Conservation (phyloP, 2,329 filamentous ascomycete species). For the Colletotrichum sp. region DNA sequence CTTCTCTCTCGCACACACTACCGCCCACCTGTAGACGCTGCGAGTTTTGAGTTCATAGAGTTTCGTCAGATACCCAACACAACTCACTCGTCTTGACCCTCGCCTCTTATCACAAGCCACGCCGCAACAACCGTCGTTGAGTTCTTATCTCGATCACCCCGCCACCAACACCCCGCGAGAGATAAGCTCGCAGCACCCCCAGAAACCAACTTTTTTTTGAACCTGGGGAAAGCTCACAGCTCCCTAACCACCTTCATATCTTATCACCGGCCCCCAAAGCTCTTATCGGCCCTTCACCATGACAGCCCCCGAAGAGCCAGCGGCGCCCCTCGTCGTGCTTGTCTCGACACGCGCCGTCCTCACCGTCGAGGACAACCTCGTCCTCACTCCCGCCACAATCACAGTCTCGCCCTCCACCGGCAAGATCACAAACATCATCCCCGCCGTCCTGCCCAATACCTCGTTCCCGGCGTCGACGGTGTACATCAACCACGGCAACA, state of each 20-base stretch:
- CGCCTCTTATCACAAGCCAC: not conserved
- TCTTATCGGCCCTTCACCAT: slow-evolving; percentile 28
- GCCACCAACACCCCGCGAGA: slow-evolving; percentile 1
- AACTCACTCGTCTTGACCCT: not conserved
- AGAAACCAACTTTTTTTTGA: not conserved
- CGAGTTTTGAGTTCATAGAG: not conserved
- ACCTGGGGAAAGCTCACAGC: not conserved
- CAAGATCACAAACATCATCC: slow-evolving; percentile 80
- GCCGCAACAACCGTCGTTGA: not conserved
- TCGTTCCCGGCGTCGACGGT: slow-evolving; percentile 74
- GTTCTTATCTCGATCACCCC: not conserved
- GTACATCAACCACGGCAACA: slow-evolving; percentile 86
- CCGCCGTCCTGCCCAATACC: slow-evolving; percentile 74
- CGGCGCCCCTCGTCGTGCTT: slow-evolving; percentile 69
- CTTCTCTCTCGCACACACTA: not conserved
- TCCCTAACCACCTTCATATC: not conserved
- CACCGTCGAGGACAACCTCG: slow-evolving; percentile 66
- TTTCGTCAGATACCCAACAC: not conserved
- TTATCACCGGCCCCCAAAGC: not conserved
- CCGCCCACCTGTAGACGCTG: not conserved
- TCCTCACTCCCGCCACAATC: slow-evolving; percentile 82
- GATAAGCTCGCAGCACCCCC: slow-evolving; percentile 5
- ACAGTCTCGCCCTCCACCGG: slow-evolving; percentile 79
- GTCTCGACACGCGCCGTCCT: slow-evolving; percentile 86
- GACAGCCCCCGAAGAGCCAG: slow-evolving; percentile 31